Evolutionary conservation across 2,329 filamentous ascomycete genomes (phyloP).

Genomic region (Beauveria caledonica): DNA sequence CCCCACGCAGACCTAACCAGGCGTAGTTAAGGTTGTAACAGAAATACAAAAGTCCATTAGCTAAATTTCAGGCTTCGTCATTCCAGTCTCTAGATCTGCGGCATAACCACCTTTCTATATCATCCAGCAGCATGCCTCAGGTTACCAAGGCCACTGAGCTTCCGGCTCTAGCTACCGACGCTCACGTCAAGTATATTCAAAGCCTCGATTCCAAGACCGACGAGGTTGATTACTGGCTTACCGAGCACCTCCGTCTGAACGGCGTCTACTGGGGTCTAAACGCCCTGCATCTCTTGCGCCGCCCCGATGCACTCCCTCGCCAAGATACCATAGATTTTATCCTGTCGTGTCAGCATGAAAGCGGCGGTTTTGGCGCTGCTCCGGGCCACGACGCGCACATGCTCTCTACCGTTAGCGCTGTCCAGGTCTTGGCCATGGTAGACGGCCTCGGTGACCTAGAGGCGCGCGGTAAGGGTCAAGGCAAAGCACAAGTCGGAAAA

Average conservation of each 20-base stretch:
- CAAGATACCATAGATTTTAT: conserved; percentile 82
- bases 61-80: too few species aligned
- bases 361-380: conserved; percentile 86
- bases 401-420: conserved; percentile 88
- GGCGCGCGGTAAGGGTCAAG: conserved; percentile 49
- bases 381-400: conserved; percentile 94
- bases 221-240: conserved; percentile 96
- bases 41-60: too few species aligned
- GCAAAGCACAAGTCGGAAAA: conserved; percentile 62
- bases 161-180: conserved; percentile 40
- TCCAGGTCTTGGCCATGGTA: conserved; percentile 83
- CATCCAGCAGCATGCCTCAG: conserved; percentile 22
- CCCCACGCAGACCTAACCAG: too few species aligned
- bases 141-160: conserved; percentile 25
- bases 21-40: too few species aligned
- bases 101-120: not conserved
- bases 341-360: conserved; percentile 85
- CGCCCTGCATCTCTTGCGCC: conserved; percentile 75
- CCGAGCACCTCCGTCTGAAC: conserved; percentile 90
- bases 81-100: not conserved
- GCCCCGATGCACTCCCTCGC: conserved; percentile 72
- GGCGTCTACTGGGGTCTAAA: conserved; percentile 96
- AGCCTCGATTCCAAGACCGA: conserved; percentile 85
- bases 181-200: conserved; percentile 87
- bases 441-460: conserved; percentile 83